Percentiles rank a stretch among this genome's conserved stretches.
These are phyloP conservation scores for Penicillium oxalicum DNA, from an alignment of 2,329 filamentous ascomycete species.

Conservation along the genomic window DNA sequence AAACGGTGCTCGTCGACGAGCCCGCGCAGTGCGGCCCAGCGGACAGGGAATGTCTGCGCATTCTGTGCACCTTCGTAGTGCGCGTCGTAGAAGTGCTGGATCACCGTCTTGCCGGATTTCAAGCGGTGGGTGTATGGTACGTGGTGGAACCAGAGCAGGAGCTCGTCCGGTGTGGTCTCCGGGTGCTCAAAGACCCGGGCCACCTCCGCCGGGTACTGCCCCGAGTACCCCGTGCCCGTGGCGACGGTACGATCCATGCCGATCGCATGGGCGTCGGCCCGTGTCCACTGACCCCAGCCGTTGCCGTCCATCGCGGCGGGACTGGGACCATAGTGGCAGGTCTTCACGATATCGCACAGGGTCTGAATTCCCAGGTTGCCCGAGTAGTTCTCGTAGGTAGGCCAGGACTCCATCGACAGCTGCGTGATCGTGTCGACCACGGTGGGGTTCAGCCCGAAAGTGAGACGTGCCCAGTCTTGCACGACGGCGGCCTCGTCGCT, in stretches of 20 bases:
- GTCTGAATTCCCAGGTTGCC: constrained; percentile 67
- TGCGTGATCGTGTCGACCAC: constrained; percentile 56
- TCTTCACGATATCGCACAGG: constrained; percentile 60
- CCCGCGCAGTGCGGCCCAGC: constrained; percentile 18
- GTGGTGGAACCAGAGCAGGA: constrained; percentile 70
- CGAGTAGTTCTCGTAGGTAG: constrained; percentile 63
- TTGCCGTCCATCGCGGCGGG: constrained; percentile 62
- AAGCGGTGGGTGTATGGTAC: constrained; percentile 60
- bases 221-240: constrained; percentile 61
- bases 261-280: constrained; percentile 54
- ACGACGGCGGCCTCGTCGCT: constrained; percentile 47
- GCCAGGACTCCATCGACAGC: constrained; percentile 65
- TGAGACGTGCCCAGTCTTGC: constrained; percentile 62
- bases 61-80: constrained; percentile 56
- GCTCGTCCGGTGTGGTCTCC: constrained; percentile 59
- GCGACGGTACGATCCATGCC: constrained; percentile 66
- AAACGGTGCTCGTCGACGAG: constrained; percentile 10
- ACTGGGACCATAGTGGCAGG: constrained; percentile 59
- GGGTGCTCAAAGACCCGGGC: constrained; percentile 54
- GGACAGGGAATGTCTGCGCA: constrained; percentile 50
- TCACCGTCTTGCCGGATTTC: constrained; percentile 60
- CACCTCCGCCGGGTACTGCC: constrained; percentile 60
- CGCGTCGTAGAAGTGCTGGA: constrained; percentile 61
- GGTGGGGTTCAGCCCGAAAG: constrained; percentile 51
- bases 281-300: constrained; percentile 67